Conservation (phyloP, 805 yeast species). For the Teunomyces aglyptinius region DNA sequence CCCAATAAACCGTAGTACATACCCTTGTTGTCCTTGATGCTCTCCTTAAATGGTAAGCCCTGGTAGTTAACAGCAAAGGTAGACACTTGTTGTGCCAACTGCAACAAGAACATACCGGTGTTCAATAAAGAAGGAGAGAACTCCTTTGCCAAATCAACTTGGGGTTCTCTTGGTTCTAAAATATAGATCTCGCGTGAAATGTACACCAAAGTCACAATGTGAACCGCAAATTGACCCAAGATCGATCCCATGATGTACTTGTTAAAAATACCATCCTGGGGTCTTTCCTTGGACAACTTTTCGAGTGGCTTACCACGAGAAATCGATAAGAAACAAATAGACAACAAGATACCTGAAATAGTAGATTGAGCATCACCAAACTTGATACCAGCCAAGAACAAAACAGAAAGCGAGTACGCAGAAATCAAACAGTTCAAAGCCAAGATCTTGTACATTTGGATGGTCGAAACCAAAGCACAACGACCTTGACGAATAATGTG, state of each 20-base stretch:
- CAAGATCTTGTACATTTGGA: constrained; percentile 97
- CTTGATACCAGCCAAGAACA: constrained; percentile 95
- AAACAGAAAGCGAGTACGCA: constrained; percentile 91
- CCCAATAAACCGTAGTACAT: constrained; percentile 95
- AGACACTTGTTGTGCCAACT: constrained; percentile 93
- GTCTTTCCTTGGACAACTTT: constrained; percentile 87
- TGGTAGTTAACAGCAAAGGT: constrained; percentile 97
- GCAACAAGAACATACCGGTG: constrained; percentile 93
- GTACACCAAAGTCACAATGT: constrained; percentile 76
- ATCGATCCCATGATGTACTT: constrained; percentile 96
- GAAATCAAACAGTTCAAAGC: constrained; percentile 96
- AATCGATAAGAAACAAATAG: constrained; percentile 92
- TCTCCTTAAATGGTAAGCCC: constrained; percentile 95
- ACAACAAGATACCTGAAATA: constrained; percentile 84
- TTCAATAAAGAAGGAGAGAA: constrained; percentile 88
- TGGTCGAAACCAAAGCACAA: constrained; percentile 94
- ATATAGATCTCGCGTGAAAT: constrained; percentile 80
- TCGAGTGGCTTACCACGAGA: constrained; percentile 91
- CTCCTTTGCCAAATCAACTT: constrained; percentile 83
- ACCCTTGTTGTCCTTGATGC: constrained; percentile 85
- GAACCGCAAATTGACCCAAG: constrained; percentile 93
- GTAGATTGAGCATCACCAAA: constrained; percentile 99
- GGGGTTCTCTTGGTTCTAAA: constrained; percentile 90
- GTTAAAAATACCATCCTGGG: constrained; percentile 96
- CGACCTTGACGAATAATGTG: constrained; percentile 96